A percentile compares a stretch with the other conserved stretches of the same genome.
phyloP scores from a whole-genome alignment of 2,329 filamentous ascomycete species.

The Magnaporthales sp. region DNA sequence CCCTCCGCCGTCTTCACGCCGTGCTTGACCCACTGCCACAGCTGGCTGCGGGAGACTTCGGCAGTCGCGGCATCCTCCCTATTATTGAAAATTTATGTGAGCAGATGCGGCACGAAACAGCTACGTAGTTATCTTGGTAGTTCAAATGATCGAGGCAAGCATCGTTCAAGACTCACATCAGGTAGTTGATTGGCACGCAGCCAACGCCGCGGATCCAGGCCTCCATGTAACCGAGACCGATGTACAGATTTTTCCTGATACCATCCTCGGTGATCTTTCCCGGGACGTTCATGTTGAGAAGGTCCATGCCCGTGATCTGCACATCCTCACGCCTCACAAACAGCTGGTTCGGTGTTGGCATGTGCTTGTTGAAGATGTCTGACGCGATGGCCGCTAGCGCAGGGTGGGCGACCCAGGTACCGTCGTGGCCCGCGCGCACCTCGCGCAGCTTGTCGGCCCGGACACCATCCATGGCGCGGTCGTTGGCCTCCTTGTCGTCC shows the following conservation, averaged over 20 bases:
- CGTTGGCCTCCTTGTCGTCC: conserved; percentile 83
- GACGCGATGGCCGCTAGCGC: conserved; percentile 80
- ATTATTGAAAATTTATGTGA: conserved; percentile 8
- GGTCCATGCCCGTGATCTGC: conserved; percentile 73
- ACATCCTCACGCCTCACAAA: conserved; percentile 88
- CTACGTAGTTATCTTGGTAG: background rate
- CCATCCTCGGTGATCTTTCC: conserved; percentile 87
- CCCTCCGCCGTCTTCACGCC: conserved; percentile 72
- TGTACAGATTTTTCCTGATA: conserved; percentile 95
- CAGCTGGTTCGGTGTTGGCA: conserved; percentile 97
- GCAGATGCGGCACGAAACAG: background rate
- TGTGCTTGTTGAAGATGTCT: conserved; percentile 95
- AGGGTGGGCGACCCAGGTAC: conserved; percentile 94
- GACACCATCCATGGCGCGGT: conserved; percentile 87
- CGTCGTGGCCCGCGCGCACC: conserved; percentile 90
- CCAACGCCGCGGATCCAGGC: conserved; percentile 92
- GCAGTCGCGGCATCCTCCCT: conserved; percentile 93
- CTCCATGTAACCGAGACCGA: conserved; percentile 97
- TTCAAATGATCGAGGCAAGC: background rate
- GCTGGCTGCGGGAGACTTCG: conserved; percentile 86
- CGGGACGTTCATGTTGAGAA: conserved; percentile 97
- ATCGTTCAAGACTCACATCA: conserved; percentile 55
- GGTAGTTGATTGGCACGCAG: conserved; percentile 93
- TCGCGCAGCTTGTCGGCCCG: conserved; percentile 94
- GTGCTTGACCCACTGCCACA: conserved; percentile 90